Evolutionary conservation across 2,329 filamentous ascomycete genomes (phyloP).

Genomic region (Fusarium sp.): DNA sequence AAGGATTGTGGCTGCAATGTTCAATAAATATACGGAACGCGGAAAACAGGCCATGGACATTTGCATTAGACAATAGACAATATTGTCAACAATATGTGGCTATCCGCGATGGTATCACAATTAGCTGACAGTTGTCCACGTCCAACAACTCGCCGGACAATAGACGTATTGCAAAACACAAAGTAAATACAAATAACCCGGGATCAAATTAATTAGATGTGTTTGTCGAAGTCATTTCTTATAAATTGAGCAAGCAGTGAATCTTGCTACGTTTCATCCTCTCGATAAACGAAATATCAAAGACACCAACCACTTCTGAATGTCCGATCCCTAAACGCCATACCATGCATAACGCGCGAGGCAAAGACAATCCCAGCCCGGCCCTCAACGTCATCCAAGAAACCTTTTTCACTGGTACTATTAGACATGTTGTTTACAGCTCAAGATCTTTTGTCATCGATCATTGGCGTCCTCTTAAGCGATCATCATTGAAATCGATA

Average conservation of each 20-base stretch:
- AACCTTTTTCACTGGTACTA: conserved; percentile 30
- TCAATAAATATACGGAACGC: not conserved
- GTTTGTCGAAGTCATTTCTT: conserved; percentile 15
- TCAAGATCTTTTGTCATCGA: not conserved
- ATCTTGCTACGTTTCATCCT: conserved; percentile 15
- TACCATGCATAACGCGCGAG: conserved; percentile 48
- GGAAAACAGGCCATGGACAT: not conserved
- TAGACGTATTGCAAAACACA: not conserved
- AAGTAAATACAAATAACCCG: not conserved
- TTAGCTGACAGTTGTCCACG: not conserved
- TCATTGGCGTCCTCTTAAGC: not conserved
- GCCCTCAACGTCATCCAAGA: conserved; percentile 37
- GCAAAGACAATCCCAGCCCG: conserved; percentile 38
- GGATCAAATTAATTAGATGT: not conserved
- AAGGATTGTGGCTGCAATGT: not conserved
- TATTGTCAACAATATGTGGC: not conserved
- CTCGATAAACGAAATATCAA: conserved; percentile 33
- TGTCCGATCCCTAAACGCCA: conserved; percentile 46
- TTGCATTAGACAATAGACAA: not conserved
- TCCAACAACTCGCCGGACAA: not conserved
- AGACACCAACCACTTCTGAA: conserved; percentile 32
- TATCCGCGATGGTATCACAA: not conserved
- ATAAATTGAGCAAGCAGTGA: conserved; percentile 9
- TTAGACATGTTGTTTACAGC: conserved; percentile 18
- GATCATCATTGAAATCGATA: conserved; percentile 49